These are phyloP conservation scores for Brassica rapa DNA, from an alignment of 345 rosid species.

Conservation along the genomic window DNA sequence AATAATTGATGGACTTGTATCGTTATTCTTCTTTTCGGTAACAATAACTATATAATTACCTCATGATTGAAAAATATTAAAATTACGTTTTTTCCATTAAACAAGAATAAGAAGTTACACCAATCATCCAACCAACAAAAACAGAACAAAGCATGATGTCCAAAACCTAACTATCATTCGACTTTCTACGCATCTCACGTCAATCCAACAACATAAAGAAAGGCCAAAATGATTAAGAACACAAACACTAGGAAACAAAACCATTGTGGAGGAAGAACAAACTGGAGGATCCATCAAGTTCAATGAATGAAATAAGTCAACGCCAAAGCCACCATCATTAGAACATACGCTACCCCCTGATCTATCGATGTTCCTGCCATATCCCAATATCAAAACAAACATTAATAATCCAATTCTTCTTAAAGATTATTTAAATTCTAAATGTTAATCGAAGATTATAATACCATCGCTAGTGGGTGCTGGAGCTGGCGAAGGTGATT, in stretches of 20 bases:
- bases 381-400: background rate
- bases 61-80: background rate
- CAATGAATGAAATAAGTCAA: slow-evolving; percentile 81
- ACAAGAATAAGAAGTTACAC: background rate
- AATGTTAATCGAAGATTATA: background rate
- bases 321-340: slow-evolving; percentile 85
- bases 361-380: slow-evolving; percentile 74
- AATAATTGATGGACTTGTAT: background rate
- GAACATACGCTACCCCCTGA: slow-evolving; percentile 78
- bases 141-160: slow-evolving; percentile 22
- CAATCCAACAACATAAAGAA: background rate
- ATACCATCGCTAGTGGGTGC: slow-evolving; percentile 73
- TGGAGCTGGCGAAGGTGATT: slow-evolving; percentile 61
- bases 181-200: slow-evolving; percentile 28
- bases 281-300: slow-evolving; percentile 14
- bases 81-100: slow-evolving; percentile 1
- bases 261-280: slow-evolving; percentile 14
- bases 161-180: slow-evolving; percentile 24
- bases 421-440: background rate
- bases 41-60: background rate
- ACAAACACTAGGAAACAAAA: slow-evolving; percentile 30
- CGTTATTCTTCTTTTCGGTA: background rate
- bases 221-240: background rate
- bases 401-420: background rate
- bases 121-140: slow-evolving; percentile 21